Evolutionary conservation across 1,139 yeast species (phyloP), one percentile per base, ranked within the genome.

Genomic region (Geotrichum carabidarum): DNA sequence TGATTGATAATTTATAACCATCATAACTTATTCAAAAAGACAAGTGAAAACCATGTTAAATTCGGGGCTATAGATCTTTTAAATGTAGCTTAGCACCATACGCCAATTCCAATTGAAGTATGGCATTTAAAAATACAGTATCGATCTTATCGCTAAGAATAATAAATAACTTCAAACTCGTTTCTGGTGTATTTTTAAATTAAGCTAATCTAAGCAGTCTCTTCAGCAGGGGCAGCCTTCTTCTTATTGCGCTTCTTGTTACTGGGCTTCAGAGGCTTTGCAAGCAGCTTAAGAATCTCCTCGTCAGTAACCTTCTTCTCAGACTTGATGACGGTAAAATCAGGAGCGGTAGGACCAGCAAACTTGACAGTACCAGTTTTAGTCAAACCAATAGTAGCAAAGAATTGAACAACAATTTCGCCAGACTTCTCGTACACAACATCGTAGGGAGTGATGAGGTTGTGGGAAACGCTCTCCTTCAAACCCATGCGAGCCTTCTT

Each of bases 321-420:
- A 54, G 86, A 73, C 66, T 78, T 74, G 72, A 83, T 76, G 58
- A 74, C 70, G 60, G 80, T 75, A 61, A 84, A 80, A 61, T 74
- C 73, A 35, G 79, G 68, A 40, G 63, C 59, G 34, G 65, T 61
- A 8, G 88, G 86, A 31, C 80, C 75, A 50, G 91, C 80, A 65
- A 83, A 78, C 74, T 80, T 82, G 63, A 84, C 81, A 63, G 83
- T 76, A 55, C 93, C 93, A 65, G 80, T 81, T 72, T 82, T 82
- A 68, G 91, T 85, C 64, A 86, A 71, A 51, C 87, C 91, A 65
- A 86, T 80, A 49, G 94, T 86, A 62, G 90, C 82, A 74, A 83
- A 86, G 71, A 76, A 83, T 73, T 86, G 90, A 42, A 87, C 89
- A 64, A 86, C 78, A 59, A 69, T 74, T 68, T 82, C 85, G 57